Base-by-base conservation (phyloP, 2,329 filamentous ascomycete species). In the Curvularia spicifera region DNA sequence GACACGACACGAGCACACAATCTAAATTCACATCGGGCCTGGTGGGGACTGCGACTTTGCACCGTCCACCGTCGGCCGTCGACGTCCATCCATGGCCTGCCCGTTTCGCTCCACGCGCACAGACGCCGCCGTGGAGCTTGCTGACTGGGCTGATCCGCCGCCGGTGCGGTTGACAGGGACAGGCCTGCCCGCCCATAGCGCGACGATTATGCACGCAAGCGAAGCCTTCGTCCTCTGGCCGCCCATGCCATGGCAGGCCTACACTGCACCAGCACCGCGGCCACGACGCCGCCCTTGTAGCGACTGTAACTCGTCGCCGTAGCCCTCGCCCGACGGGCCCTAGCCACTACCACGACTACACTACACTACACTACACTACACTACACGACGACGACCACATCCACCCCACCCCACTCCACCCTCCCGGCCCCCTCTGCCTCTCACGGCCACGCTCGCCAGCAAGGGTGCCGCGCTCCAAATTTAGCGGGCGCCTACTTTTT, bases 401-500 rank as follows among this genome's bases (percentile, higher is more conserved):
- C 28, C 28, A 31, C 9, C 28, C 40, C 22, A 56, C 51, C 48
- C 48, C 57, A 54, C 54, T 51, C 56, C 47, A 53, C 56, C 48
- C 44, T 43, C 42, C 24, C 4, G 6, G n/a, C 47, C 49, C 49
- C 42, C 15, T 10, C 54, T 53, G 56, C 31, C 47, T 49, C 33
- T 39, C 47, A 49, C 47, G 33, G 24, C 28, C 43, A 40, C 22
- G 24, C 33, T 24, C 40, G 20, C 40, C 45, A 33, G 62, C 66
- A 67, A 59, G 65, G 66, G 61, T 66, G 35, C 47, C 35, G 47
- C 59, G 55, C 58, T 65, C 71, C 67, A 69, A 63, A 61, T 57
- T 69, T 73, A 74, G 72, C 69, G 72, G 73, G 70, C 72, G 73
- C 71, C 71, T 75, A 74, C 68, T 68, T 66, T 71, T 69, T 64